phyloP scores from a whole-genome alignment of 2,329 filamentous ascomycete genomes.

The Trichoderma afroharzianum region DNA sequence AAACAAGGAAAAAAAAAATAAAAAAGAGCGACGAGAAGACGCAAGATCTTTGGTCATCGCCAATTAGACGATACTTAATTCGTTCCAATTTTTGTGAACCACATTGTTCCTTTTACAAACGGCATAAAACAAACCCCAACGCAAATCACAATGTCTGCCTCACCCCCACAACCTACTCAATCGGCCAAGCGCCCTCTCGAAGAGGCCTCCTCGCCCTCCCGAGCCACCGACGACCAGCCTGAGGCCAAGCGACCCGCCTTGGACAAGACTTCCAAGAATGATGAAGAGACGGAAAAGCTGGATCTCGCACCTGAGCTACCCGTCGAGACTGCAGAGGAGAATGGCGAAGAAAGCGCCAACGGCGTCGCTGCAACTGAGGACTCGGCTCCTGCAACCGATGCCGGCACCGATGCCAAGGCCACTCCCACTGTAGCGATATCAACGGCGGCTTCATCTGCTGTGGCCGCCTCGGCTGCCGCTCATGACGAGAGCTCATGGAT shows the following conservation, averaged over 20 bases:
- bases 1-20: slow-evolving; percentile 29
- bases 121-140: neutral
- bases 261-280: slow-evolving; percentile 80
- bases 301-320: slow-evolving; percentile 31
- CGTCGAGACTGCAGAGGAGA: slow-evolving; percentile 43
- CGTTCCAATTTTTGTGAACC: slow-evolving; percentile 17
- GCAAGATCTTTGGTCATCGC: slow-evolving; percentile 28
- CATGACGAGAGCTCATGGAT: slow-evolving; percentile 96
- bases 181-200: slow-evolving; percentile 90
- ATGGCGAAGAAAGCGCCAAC: slow-evolving; percentile 49
- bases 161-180: slow-evolving; percentile 61
- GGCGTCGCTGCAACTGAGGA: slow-evolving; percentile 41
- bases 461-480: slow-evolving; percentile 48
- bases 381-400: slow-evolving; percentile 30
- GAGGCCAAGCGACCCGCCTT: slow-evolving; percentile 96
- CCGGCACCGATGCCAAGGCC: slow-evolving; percentile 25
- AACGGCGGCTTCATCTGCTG: slow-evolving; percentile 28
- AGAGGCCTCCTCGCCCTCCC: slow-evolving; percentile 92
- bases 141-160: slow-evolving; percentile 65
- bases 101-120: slow-evolving; percentile 13
- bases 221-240: slow-evolving; percentile 85
- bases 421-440: slow-evolving; percentile 25
- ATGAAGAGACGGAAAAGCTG: slow-evolving; percentile 50
- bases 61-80: slow-evolving; percentile 14
- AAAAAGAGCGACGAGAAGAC: slow-evolving; percentile 29